phyloP scores from a whole-genome alignment of 2,329 filamentous ascomycete species.

The Colletotrichum godetiae region DNA sequence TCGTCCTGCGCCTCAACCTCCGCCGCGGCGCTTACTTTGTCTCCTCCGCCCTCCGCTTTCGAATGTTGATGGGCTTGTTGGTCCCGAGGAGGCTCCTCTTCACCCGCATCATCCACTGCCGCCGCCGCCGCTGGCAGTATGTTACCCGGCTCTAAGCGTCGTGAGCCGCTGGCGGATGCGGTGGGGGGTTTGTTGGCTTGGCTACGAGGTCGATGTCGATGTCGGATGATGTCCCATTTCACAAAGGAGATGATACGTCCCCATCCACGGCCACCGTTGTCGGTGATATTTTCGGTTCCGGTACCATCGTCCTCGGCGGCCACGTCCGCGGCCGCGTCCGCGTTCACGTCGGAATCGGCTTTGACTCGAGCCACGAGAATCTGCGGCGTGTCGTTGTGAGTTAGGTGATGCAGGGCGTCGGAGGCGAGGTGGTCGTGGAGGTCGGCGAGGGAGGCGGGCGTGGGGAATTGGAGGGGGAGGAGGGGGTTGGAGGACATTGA shows the following conservation, averaged over 20 bases:
- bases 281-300: too few species aligned
- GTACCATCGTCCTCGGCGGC: too few species aligned
- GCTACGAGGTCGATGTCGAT: background rate
- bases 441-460: conserved; percentile 41
- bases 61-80: background rate
- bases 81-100: background rate
- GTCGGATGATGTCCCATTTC: conserved; percentile 35
- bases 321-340: background rate
- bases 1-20: too few species aligned
- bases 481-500: conserved; percentile 53
- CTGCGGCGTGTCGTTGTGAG: conserved; percentile 41
- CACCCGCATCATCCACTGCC: background rate
- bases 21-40: background rate
- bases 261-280: too few species aligned
- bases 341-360: background rate
- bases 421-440: conserved; percentile 45
- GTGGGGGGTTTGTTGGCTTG: background rate
- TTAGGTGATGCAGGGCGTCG: conserved; percentile 45
- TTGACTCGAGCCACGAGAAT: conserved; percentile 48
- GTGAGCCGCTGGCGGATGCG: conserved; percentile 7
- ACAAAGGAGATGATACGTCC: conserved; percentile 4
- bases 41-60: conserved; percentile 1
- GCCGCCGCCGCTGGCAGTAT: background rate
- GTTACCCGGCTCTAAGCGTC: conserved; percentile 14
- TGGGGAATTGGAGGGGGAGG: conserved; percentile 54